Evolutionary conservation across 2,329 filamentous ascomycete genomes (phyloP).

Genomic region (Ophioceras dolichostomum): DNA sequence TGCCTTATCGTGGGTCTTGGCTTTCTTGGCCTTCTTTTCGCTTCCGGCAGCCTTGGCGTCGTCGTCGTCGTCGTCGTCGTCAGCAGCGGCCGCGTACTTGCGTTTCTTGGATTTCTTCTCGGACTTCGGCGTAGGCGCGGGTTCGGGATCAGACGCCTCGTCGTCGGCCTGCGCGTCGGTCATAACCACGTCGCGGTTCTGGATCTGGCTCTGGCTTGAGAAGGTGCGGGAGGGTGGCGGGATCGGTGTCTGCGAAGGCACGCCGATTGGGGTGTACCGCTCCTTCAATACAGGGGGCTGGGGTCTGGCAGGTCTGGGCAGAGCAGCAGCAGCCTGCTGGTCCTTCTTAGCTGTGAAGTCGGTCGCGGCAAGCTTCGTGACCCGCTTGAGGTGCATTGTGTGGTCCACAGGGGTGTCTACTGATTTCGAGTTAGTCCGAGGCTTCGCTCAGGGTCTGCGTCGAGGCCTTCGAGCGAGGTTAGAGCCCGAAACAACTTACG

Average conservation of each 20-base stretch:
- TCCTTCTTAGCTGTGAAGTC: slow-evolving; percentile 11
- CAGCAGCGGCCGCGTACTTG: too few relatives aligned
- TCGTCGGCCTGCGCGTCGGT: not conserved
- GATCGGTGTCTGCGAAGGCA: slow-evolving; percentile 12
- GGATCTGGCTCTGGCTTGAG: slow-evolving; percentile 2
- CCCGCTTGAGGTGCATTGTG: slow-evolving; percentile 53
- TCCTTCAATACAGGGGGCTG: slow-evolving; percentile 58
- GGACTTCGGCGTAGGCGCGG: slow-evolving; percentile 17
- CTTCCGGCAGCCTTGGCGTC: slow-evolving; percentile 7
- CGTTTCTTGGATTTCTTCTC: slow-evolving; percentile 21
- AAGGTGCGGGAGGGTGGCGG: slow-evolving; percentile 3
- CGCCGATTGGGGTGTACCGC: slow-evolving; percentile 56
- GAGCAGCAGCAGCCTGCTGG: slow-evolving; percentile 16
- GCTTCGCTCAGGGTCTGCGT: too few relatives aligned
- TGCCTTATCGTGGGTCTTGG: too few relatives aligned
- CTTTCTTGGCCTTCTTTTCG: slow-evolving; percentile 23
- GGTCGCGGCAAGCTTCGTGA: slow-evolving; percentile 40
- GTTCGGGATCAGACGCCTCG: slow-evolving; percentile 20
- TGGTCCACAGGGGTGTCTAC: slow-evolving; percentile 37
- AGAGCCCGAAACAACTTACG: slow-evolving; percentile 28
- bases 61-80: slow-evolving; percentile 12
- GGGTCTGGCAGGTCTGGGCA: slow-evolving; percentile 40
- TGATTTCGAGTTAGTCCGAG: slow-evolving; percentile 16
- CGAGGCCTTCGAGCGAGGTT: slow-evolving; percentile 8
- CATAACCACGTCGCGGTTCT: slow-evolving; percentile 5